Evolutionary conservation across 352 stramenopile species (phyloP).

Genomic region (Globisporangium lucens): DNA sequence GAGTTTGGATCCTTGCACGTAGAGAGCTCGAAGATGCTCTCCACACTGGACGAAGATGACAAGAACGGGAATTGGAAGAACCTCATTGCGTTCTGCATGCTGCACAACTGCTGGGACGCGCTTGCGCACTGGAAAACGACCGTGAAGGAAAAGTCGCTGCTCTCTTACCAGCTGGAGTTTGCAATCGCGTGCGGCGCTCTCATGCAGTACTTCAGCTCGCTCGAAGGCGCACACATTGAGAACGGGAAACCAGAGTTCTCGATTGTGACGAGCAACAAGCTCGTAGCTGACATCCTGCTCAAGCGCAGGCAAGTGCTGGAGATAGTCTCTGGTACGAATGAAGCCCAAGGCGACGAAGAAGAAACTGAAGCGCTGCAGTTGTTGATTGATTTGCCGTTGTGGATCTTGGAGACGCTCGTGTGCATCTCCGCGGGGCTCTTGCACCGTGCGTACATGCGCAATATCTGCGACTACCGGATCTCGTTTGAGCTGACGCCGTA

Average conservation of each 20-base stretch:
- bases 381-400: constrained; percentile 56
- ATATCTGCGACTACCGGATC: constrained; percentile 74
- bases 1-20: constrained; percentile 18
- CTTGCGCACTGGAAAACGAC: constrained; percentile 37
- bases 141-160: constrained; percentile 18
- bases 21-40: background rate
- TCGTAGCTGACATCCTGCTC: constrained; percentile 42
- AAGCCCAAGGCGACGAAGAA: constrained; percentile 17
- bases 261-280: constrained; percentile 31
- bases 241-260: constrained; percentile 10
- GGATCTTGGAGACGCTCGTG: constrained; percentile 65
- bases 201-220: constrained; percentile 43
- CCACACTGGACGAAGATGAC: constrained; percentile 9
- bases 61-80: constrained; percentile 28
- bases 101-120: constrained; percentile 54
- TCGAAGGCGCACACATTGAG: constrained; percentile 17
- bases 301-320: constrained; percentile 37
- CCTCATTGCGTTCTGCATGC: constrained; percentile 50
- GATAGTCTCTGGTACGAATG: constrained; percentile 5
- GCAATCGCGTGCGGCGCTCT: constrained; percentile 39
- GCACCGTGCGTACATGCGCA: constrained; percentile 69
- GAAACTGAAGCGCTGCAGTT: constrained; percentile 23
- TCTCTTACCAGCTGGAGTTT: constrained; percentile 40
- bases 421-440: constrained; percentile 64
- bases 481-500: constrained; percentile 83